Evolutionary conservation across 768 basidiomycete genomes (phyloP).

Genomic region (Chalciporus chontae): DNA sequence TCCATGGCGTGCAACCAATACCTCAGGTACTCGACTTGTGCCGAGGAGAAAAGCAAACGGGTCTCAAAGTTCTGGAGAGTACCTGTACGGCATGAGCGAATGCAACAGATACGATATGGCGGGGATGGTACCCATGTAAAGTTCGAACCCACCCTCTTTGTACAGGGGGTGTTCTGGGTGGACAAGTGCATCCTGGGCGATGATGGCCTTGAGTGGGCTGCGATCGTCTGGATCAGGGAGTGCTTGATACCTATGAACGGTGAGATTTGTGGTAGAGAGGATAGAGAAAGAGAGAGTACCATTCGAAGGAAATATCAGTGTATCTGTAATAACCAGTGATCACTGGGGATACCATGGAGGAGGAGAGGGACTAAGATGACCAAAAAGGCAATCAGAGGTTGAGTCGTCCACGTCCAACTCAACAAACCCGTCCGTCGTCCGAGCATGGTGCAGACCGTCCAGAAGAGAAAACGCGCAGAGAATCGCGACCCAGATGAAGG

Average conservation of each 20-base stretch:
- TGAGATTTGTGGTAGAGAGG: not conserved
- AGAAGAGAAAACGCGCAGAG: slow-evolving; percentile 46
- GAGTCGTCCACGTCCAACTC: not conserved
- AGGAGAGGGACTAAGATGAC: not conserved
- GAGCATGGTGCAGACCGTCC: slow-evolving; percentile 68
- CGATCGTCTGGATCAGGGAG: slow-evolving; percentile 59
- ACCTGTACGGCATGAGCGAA: slow-evolving; percentile 34
- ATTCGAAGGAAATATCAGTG: slow-evolving; percentile 83
- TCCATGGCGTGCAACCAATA: slow-evolving; percentile 80
- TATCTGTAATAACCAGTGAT: slow-evolving; percentile 78
- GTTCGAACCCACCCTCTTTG: slow-evolving; percentile 63
- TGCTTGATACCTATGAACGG: slow-evolving; percentile 46
- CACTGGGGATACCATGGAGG: slow-evolving; percentile 37
- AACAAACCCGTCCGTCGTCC: slow-evolving; percentile 2
- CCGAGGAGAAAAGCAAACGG: slow-evolving; percentile 78
- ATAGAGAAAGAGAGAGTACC: slow-evolving; percentile 37
- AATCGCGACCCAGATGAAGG: slow-evolving; percentile 29
- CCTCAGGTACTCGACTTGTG: slow-evolving; percentile 79
- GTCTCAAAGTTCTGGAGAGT: slow-evolving; percentile 70
- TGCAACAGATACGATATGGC: no score
- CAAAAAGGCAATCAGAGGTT: not conserved
- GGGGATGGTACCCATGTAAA: slow-evolving; percentile 55
- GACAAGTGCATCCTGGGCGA: slow-evolving; percentile 70
- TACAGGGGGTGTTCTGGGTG: slow-evolving; percentile 72
- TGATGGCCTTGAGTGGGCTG: slow-evolving; percentile 61